These are phyloP conservation scores for Penicillium sumatraense DNA, from an alignment of 2,329 filamentous ascomycete genomes.

Conservation along the genomic window DNA sequence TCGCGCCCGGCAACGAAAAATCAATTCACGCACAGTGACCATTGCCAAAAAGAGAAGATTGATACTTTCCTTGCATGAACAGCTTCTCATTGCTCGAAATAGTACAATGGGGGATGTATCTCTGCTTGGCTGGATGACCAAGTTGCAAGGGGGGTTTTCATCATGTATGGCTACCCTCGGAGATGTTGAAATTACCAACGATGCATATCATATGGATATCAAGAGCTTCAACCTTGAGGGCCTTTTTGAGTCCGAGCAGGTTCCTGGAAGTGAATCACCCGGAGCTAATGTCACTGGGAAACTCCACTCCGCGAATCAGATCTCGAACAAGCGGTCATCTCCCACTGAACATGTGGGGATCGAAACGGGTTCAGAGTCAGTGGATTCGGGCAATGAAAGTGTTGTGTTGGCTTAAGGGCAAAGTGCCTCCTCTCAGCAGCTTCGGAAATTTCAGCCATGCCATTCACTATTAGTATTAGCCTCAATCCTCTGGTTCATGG, in stretches of 20 bases:
- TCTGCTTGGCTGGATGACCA: conserved; percentile 66
- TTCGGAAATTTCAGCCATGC: neutral
- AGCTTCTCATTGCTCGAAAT: conserved; percentile 69
- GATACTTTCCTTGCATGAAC: conserved; percentile 72
- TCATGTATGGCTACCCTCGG: conserved; percentile 71
- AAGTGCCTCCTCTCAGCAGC: neutral
- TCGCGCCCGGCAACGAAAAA: conserved; percentile 62
- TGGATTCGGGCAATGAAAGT: conserved; percentile 8
- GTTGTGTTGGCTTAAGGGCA: conserved; percentile 6
- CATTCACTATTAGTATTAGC: neutral
- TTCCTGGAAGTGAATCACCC: neutral
- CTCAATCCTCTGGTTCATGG: no score
- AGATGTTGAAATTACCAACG: conserved; percentile 21
- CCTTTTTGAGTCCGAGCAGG: neutral
- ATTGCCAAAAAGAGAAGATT: conserved; percentile 71
- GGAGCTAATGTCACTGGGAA: neutral
- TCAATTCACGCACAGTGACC: conserved; percentile 62
- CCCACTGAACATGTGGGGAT: conserved; percentile 3
- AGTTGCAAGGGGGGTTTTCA: conserved; percentile 76
- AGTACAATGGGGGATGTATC: conserved; percentile 68
- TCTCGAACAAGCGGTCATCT: neutral
- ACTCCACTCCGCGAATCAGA: neutral
- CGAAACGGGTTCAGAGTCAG: conserved; percentile 7
- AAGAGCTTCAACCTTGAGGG: conserved; percentile 5
- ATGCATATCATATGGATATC: conserved; percentile 20